Evolutionary conservation across 441 rosid genomes (phyloP), one percentile per base, ranked within the genome.

Genomic region (Jatropha multifida): DNA sequence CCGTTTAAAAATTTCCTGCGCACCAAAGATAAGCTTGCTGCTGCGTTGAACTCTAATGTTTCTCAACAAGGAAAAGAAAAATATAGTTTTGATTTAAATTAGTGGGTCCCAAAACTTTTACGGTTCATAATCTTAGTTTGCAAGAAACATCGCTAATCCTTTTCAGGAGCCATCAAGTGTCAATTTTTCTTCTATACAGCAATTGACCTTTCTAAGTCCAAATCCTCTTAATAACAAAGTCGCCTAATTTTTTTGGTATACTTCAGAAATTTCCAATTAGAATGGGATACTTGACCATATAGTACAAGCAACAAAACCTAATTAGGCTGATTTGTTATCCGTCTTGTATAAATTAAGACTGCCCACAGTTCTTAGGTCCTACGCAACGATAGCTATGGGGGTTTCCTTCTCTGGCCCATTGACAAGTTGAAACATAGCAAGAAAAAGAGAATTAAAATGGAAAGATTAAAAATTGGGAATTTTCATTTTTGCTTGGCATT

Each of bases 211-310:
- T 68, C 60, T 18, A 14, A 32, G 72, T 51, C 60, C 49, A 67
- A 26, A 67, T 42, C 20, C 54, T 10, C n/a, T 18, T n/a, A 26
- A 26, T 26, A 11, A 60, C 40, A 13, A 6, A 10, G 37, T 59
- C 7, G 37, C 4, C 11, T 54, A 26, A 48, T 1, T 14, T n/a
- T 23, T 51, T 17, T 11, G 26, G 32, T 5, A 23, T 44, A 12
- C 69, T 18, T 54, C 32, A 9, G 20, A 13, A n/a, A 1, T 68
- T 54, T 54, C 62, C 61, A 52, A 69, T 69, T 69, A 52, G 61
- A 37, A 37, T 69, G 15, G 18, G 2, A 37, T 69, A 11, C 48
- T 69, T 69, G 73, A 51, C 38, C 18, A 68, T 14, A 26, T 5
- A 66, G 12, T 41, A 65, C 68, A 64, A 46, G 54, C n/a, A 44